These are phyloP conservation scores for Fusarium albidum DNA, from an alignment of 2,329 filamentous ascomycete species.

Conservation along the genomic window DNA sequence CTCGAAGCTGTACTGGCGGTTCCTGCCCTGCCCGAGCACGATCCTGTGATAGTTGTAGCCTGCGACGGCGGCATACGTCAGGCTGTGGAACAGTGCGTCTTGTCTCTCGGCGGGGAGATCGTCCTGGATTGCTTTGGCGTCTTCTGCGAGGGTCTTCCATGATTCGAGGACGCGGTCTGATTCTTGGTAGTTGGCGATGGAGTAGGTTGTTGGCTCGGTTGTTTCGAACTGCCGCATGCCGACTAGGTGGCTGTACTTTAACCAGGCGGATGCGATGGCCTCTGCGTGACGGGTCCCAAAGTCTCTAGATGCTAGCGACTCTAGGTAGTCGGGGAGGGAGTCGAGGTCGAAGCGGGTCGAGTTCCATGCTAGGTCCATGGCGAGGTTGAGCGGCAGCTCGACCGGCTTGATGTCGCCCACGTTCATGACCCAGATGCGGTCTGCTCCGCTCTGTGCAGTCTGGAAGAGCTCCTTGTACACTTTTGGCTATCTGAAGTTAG, in stretches of 20 bases:
- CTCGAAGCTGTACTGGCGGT: not conserved
- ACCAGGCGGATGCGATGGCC: slow-evolving; percentile 54
- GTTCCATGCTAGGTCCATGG: slow-evolving; percentile 62
- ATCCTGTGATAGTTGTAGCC: no score
- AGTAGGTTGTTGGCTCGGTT: slow-evolving; percentile 66
- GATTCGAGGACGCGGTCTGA: slow-evolving; percentile 60
- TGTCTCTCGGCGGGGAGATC: not conserved
- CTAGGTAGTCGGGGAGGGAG: not conserved
- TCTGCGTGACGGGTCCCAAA: not conserved
- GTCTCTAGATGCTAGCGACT: slow-evolving; percentile 17
- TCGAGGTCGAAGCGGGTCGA: slow-evolving; percentile 36
- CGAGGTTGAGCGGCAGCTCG: slow-evolving; percentile 65
- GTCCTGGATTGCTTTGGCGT: not conserved
- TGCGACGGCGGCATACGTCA: not conserved
- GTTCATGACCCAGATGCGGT: slow-evolving; percentile 71
- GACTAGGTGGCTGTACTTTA: slow-evolving; percentile 54
- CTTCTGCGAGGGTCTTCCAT: not conserved
- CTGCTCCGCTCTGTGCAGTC: slow-evolving; percentile 63
- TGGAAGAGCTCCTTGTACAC: slow-evolving; percentile 55
- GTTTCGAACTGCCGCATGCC: slow-evolving; percentile 70
- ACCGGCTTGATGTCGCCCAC: slow-evolving; percentile 69
- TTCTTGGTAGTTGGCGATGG: slow-evolving; percentile 70
- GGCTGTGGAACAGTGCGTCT: not conserved
- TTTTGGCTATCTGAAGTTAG: slow-evolving; percentile 42
- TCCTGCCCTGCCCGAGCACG: not conserved